Conservation (phyloP, 1,284 basidiomycete genomes). For the Pterulicium gracile region DNA sequence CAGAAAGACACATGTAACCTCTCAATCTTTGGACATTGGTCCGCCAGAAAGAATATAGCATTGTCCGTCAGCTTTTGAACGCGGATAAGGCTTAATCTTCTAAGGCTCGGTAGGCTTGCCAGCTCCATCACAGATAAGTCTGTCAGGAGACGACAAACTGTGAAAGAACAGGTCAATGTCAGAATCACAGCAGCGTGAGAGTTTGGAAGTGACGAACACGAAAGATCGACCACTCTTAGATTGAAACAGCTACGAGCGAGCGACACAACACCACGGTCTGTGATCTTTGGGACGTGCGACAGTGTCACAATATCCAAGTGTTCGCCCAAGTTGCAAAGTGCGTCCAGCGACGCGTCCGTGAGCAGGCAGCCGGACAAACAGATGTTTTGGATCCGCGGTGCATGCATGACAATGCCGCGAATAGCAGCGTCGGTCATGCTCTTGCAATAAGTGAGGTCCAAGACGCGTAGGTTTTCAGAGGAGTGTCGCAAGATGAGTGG, state of each 20-base stretch:
- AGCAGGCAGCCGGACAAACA: conserved; percentile 80
- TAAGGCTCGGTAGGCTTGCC: conserved; percentile 61
- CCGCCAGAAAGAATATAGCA: conserved; percentile 53
- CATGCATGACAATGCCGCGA: conserved; percentile 70
- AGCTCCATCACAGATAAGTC: conserved; percentile 82
- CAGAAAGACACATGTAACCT: conserved; percentile 87
- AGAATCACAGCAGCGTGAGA: conserved; percentile 5
- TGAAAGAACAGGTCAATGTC: conserved; percentile 1
- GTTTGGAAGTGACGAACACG: conserved; percentile 52
- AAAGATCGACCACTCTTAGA: conserved; percentile 77
- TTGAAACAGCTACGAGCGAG: conserved; percentile 66
- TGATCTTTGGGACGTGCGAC: conserved; percentile 71
- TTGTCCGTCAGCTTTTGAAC: conserved; percentile 58
- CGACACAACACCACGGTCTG: conserved; percentile 68
- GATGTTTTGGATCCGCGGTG: conserved; percentile 71
- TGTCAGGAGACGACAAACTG: conserved; percentile 75
- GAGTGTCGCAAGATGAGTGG: conserved; percentile 48
- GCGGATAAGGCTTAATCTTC: conserved; percentile 75
- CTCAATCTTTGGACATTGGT: conserved; percentile 61
- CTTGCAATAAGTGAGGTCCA: conserved; percentile 70
- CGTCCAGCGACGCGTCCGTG: conserved; percentile 65
- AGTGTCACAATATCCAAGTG: conserved; percentile 77
- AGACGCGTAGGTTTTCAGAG: conserved; percentile 61
- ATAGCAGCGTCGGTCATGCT: conserved; percentile 72
- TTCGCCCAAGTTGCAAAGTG: conserved; percentile 64